Evolutionary conservation across 306 rosid species (phyloP).

Genomic region (Quercus aquifolioides): DNA sequence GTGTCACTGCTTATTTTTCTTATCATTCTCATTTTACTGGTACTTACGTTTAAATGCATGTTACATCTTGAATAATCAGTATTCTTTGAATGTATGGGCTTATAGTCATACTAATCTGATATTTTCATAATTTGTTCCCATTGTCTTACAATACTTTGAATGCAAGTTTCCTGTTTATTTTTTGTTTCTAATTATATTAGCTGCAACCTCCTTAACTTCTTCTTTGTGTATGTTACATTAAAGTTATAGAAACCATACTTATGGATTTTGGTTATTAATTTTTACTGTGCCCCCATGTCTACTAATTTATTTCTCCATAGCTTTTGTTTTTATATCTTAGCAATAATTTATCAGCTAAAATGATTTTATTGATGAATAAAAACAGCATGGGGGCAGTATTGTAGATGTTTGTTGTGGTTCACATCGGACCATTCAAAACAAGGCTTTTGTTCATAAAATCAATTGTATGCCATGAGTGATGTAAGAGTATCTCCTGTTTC

Average conservation of each 20-base stretch:
- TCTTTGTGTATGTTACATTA: background rate
- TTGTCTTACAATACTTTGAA: too few relatives aligned
- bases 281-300: background rate
- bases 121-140: background rate
- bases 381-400: background rate
- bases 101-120: background rate
- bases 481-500: background rate
- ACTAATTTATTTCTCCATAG: background rate
- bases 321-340: background rate
- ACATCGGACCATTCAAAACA: background rate
- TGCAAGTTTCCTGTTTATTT: too few relatives aligned
- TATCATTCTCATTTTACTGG: too few relatives aligned
- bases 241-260: background rate
- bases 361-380: background rate
- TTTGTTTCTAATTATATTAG: too few relatives aligned
- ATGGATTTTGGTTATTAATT: background rate
- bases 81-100: background rate
- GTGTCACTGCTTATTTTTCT: background rate
- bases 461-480: background rate
- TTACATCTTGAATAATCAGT: background rate
- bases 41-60: too few relatives aligned
- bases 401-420: background rate
- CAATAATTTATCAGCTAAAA: background rate
- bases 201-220: too few relatives aligned
- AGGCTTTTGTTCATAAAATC: background rate